Evolutionary conservation across 2,329 filamentous ascomycete genomes (phyloP), one percentile per base, ranked within the genome.

Genomic region (Paraphoma sp.): DNA sequence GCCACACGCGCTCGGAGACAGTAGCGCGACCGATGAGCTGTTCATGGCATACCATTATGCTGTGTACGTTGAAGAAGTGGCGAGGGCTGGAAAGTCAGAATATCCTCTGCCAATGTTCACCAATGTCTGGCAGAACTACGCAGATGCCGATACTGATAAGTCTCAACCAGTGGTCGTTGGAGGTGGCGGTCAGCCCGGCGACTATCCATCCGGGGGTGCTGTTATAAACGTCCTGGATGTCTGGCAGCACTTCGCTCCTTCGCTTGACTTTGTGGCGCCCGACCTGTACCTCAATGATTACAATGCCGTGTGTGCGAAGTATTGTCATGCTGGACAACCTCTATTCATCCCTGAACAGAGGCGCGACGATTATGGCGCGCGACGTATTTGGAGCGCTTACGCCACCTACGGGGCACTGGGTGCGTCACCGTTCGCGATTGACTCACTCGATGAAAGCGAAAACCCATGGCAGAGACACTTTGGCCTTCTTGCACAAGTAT

Each of bases 301-400:
- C 57, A 70, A 76, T 30, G 61, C 54, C 0, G 73, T 78, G 0
- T 83, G 81, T 49, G 60, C 57, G 8, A 71, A 77, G 16, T 83
- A 82, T 56, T 63, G 72, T 2, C 78, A 80, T 40, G 65, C 73
- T 4, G 66, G 71, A 18, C 78, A 81, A 54, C 75, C 80, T 0
- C 70, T 83, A 0, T 82, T 83, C 56, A 82, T 83, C 30, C 81
- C 81, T 0, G 81, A 83, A 67, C 81, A 83, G 58, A 71, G 81
- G 4, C 73, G 81, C 12, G 81, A 83, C 51, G 79, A 79, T 75
- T 38, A 56, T 16, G 56, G 56, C 23, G 56, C 56, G 17, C 45
- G 56, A 28, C 43, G 56, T 9, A 47, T 59, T 17, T 59, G 56
- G 53, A 44, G 42, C n/a, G 53, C 48, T 2, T 56, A 53, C 40